Conservation (phyloP, 805 yeast species). For the Grigorovia humatica region DNA sequence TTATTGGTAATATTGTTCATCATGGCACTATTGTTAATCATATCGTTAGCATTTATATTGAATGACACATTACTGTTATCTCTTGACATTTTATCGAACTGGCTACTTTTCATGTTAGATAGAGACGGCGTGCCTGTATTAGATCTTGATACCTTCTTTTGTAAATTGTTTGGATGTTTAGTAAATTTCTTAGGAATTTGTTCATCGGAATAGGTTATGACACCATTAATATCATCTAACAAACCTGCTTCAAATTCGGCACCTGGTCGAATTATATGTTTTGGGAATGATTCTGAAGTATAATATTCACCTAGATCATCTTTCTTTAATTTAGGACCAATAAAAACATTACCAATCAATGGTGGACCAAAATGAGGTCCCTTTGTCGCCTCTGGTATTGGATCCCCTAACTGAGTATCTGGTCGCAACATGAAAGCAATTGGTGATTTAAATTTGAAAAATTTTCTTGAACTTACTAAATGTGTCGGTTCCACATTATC, state of each 20-base stretch:
- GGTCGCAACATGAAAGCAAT: slow-evolving; percentile 66
- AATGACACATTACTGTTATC: background rate
- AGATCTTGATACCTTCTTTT: background rate
- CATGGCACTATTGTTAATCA: background rate
- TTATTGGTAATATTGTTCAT: too few species aligned
- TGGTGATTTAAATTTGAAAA: slow-evolving; percentile 74
- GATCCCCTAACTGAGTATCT: slow-evolving; percentile 61
- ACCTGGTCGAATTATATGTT: slow-evolving; percentile 35
- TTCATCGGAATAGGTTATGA: slow-evolving; percentile 8
- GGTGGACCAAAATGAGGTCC: slow-evolving; percentile 89
- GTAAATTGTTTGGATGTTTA: background rate
- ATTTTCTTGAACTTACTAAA: slow-evolving; percentile 59
- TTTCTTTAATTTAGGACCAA: slow-evolving; percentile 60
- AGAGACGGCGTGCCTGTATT: background rate
- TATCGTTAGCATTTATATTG: background rate
- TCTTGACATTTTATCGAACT: background rate
- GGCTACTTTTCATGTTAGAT: background rate
- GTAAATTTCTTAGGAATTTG: background rate
- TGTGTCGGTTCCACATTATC: slow-evolving; percentile 70
- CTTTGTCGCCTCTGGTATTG: slow-evolving; percentile 71
- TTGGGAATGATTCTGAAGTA: slow-evolving; percentile 37
- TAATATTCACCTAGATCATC: slow-evolving; percentile 78
- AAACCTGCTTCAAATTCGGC: slow-evolving; percentile 30
- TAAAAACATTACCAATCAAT: slow-evolving; percentile 81
- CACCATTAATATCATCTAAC: slow-evolving; percentile 25